Percentiles rank a stretch among this genome's conserved stretches.
Conservation (phyloP, 78 protist genomes). For the Dictyostelium intermedium region DNA sequence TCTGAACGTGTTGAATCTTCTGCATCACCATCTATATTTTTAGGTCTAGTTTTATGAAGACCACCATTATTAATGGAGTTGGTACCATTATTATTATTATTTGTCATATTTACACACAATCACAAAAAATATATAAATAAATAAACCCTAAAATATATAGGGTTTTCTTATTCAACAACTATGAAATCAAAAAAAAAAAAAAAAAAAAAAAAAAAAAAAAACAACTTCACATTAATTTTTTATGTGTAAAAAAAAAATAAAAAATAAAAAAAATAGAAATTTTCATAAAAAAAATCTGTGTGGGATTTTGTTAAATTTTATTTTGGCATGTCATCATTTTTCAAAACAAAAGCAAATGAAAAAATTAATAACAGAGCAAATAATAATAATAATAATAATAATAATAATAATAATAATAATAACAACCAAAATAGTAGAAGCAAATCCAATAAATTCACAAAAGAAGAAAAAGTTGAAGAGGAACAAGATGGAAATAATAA, state of each 20-base stretch:
- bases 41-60: background rate
- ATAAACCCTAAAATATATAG: no score
- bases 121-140: background rate
- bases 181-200: background rate
- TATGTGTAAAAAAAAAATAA: background rate
- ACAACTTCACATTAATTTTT: background rate
- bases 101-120: background rate
- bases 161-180: background rate
- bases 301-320: background rate
- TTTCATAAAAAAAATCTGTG: background rate
- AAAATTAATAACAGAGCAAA: no score
- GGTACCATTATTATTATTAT: background rate
- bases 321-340: background rate
- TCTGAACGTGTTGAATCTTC: background rate
- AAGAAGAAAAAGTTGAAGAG: background rate
- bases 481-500: background rate
- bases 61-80: background rate
- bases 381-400: background rate
- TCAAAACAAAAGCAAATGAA: background rate
- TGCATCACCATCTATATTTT: background rate
- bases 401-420: background rate
- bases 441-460: background rate
- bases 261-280: background rate
- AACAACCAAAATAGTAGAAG: background rate
- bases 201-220: no score